Conservation (phyloP, 202 grass and related monocot genomes). For the Thinopyrum obtusiflorum region DNA sequence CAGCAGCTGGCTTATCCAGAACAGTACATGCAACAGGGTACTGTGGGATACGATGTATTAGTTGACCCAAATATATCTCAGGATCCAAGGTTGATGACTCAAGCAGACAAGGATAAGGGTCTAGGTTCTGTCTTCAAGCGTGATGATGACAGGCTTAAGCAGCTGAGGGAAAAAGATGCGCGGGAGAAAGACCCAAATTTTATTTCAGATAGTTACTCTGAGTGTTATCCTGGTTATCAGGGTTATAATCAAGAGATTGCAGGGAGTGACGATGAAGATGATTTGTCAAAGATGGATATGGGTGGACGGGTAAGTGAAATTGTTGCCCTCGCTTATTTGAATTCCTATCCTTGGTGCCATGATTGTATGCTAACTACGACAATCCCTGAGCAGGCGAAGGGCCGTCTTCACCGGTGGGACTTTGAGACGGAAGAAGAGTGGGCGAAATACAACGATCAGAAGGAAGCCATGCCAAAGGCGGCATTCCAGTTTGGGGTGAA, state of each 20-base stretch:
- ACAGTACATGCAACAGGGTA: constrained; percentile 72
- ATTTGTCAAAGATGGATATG: constrained; percentile 99
- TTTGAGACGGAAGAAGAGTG: constrained; percentile 96
- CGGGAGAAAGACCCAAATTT: constrained; percentile 95
- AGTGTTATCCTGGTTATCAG: constrained; percentile 99
- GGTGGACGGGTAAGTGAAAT: constrained; percentile 80
- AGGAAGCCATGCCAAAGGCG: constrained; percentile 97
- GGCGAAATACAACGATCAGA: constrained; percentile 86
- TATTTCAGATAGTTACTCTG: constrained; percentile 98
- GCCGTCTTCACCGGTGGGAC: constrained; percentile 93
- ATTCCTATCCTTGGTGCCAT: not conserved
- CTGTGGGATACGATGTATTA: constrained; percentile 61
- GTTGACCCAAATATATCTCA: constrained; percentile 48
- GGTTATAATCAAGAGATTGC: constrained; percentile 80
- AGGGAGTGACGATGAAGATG: constrained; percentile 88
- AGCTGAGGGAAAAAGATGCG: constrained; percentile 86
- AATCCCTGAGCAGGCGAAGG: constrained; percentile 67
- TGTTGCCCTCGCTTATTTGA: not conserved
- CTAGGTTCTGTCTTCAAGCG: constrained; percentile 96
- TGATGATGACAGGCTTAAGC: constrained; percentile 83
- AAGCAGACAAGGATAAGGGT: constrained; percentile 81
- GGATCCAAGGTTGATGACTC: constrained; percentile 86
- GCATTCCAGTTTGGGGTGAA: constrained; percentile 99
- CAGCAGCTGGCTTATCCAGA: constrained; percentile 69
- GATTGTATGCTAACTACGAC: not conserved